A percentile compares a stretch with the other conserved stretches of the same genome.
These are phyloP conservation scores for Ochromonas danica DNA, from an alignment of 108 stramenopile species.

Conservation along the genomic window DNA sequence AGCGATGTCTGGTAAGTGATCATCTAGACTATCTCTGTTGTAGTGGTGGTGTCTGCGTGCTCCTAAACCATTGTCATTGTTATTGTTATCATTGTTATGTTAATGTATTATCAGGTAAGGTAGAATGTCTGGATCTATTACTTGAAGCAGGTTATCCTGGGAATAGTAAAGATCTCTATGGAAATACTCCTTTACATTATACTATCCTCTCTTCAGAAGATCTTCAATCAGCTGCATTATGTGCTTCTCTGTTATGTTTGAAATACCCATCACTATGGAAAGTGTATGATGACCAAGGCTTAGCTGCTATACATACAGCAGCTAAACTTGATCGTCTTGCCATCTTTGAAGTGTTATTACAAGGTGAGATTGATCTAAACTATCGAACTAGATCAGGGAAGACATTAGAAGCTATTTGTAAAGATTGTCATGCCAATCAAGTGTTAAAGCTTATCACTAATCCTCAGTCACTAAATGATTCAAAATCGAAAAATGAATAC, in stretches of 20 bases:
- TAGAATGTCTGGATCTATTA: neutral
- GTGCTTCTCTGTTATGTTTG: neutral
- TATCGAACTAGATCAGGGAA: neutral
- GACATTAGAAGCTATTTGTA: neutral
- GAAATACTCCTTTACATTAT: neutral
- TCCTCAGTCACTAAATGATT: no score
- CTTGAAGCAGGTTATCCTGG: neutral
- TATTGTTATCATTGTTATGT: no score
- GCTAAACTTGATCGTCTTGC: no score
- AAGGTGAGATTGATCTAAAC: neutral
- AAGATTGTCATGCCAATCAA: neutral
- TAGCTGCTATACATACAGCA: neutral
- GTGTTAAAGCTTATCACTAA: neutral
- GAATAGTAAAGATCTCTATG: neutral
- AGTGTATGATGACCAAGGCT: neutral
- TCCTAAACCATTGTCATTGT: no score
- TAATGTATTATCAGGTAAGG: no score
- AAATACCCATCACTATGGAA: neutral
- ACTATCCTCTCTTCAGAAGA: neutral
- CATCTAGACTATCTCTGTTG: no score
- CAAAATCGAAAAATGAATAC: no score
- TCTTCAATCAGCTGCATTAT: neutral
- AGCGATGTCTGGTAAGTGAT: no score
- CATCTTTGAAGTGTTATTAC: neutral
- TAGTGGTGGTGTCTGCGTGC: no score